A percentile compares a stretch with the other conserved stretches of the same genome.
These are phyloP conservation scores for Trichoderma semiorbis DNA, from an alignment of 2,329 filamentous ascomycete species.

Conservation along the genomic window DNA sequence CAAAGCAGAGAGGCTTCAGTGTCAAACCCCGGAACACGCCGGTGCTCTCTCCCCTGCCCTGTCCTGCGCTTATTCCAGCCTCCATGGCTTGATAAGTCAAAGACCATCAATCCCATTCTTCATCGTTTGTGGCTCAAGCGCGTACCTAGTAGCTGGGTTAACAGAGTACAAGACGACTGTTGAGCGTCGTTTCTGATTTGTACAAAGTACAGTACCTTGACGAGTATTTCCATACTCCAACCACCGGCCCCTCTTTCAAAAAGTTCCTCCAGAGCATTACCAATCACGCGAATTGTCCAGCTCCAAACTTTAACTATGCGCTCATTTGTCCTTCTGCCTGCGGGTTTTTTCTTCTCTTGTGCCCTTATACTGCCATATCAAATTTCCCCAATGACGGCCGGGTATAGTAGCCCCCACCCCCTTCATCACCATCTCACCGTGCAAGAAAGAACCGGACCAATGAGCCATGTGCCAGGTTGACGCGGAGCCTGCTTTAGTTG, in stretches of 20 bases:
- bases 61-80: not conserved
- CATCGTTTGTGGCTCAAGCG: not conserved
- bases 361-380: not conserved
- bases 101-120: not conserved
- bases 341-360: not conserved
- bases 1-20: not conserved
- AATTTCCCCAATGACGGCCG: slow-evolving; percentile 1
- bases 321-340: slow-evolving; percentile 1
- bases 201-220: not conserved
- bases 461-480: not conserved
- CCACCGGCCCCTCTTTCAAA: not conserved
- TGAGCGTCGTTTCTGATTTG: not conserved
- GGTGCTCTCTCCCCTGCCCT: not conserved
- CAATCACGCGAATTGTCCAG: not conserved
- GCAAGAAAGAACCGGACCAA: slow-evolving; percentile 11
- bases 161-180: not conserved
- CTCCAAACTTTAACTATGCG: not conserved
- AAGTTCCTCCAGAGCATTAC: not conserved
- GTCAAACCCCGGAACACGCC: not conserved
- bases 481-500: not conserved
- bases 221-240: not conserved
- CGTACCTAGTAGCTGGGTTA: not conserved
- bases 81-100: not conserved
- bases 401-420: slow-evolving; percentile 9
- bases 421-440: slow-evolving; percentile 2